phyloP scores from a whole-genome alignment of 1,139 yeast species.

The Blastobotrys persicus region DNA sequence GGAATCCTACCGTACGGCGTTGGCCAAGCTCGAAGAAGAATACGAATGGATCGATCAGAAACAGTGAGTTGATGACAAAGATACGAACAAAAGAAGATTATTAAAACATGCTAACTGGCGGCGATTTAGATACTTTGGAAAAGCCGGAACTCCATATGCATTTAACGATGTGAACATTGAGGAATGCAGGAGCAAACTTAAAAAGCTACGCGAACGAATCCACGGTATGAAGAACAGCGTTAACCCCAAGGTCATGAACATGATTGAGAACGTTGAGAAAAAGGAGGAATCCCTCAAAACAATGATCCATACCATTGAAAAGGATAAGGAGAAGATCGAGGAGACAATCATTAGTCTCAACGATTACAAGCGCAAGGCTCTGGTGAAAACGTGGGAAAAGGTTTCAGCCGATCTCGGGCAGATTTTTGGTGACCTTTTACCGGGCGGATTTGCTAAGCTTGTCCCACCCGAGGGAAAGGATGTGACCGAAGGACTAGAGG shows the following conservation, averaged over 20 bases:
- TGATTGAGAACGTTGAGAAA: constrained; percentile 92
- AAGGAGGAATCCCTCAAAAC: constrained; percentile 74
- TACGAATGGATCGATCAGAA: constrained; percentile 76
- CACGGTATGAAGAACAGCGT: constrained; percentile 78
- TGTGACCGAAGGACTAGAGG: constrained; percentile 88
- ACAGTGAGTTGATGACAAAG: constrained; percentile 44
- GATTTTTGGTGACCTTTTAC: constrained; percentile 83
- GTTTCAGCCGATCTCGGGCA: constrained; percentile 83
- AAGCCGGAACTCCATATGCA: constrained; percentile 38
- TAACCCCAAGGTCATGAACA: constrained; percentile 84
- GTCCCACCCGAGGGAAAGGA: constrained; percentile 78
- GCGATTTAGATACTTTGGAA: constrained; percentile 35
- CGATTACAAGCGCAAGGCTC: constrained; percentile 80
- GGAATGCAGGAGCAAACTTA: constrained; percentile 58
- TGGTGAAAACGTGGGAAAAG: constrained; percentile 78
- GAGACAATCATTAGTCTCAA: constrained; percentile 84
- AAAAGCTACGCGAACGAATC: constrained; percentile 58
- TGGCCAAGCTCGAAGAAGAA: constrained; percentile 52
- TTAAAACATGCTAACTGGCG: background rate
- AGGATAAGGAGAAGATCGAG: constrained; percentile 85
- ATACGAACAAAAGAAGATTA: constrained; percentile 45
- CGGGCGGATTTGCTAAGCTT: constrained; percentile 86
- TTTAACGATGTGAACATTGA: constrained; percentile 56
- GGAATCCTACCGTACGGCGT: constrained; percentile 41
- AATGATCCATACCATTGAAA: constrained; percentile 85